Percentiles rank a stretch among this genome's conserved stretches.
Evolutionary conservation across 2,329 filamentous ascomycete genomes (phyloP).

Genomic region (Calonectria honghensis): DNA sequence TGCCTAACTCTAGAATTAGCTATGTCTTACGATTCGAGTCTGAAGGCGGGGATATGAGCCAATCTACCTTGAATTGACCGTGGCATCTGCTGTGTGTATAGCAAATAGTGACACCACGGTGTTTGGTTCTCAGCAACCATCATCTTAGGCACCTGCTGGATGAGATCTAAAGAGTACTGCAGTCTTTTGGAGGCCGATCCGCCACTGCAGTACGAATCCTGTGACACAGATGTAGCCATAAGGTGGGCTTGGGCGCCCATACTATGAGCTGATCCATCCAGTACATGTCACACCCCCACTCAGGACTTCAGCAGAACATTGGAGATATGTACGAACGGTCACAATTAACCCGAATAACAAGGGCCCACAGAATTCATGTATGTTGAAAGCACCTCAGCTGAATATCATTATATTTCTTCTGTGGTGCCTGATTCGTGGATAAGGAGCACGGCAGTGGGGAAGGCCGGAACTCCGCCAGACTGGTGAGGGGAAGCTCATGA

Average conservation of each 20-base stretch:
- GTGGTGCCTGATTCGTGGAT: neutral
- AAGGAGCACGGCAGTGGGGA: neutral
- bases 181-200: neutral
- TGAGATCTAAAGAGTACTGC: neutral
- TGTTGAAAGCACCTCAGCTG: neutral
- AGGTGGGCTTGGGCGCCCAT: neutral
- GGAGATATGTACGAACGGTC: neutral
- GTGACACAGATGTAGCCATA: neutral
- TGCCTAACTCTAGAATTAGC: neutral
- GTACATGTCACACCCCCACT: neutral
- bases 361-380: neutral
- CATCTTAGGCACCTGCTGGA: neutral
- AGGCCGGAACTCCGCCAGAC: neutral
- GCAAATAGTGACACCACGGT: neutral
- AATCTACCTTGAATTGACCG: neutral
- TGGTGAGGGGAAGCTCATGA: neutral
- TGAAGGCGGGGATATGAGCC: neutral
- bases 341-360: neutral
- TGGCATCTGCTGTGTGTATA: neutral
- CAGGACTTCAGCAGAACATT: neutral
- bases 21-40: neutral
- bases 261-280: neutral
- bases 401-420: neutral
- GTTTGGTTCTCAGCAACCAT: constrained; percentile 1
- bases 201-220: neutral